Base-by-base conservation (phyloP, 1,139 yeast species). In the Geotrichum candidum region DNA sequence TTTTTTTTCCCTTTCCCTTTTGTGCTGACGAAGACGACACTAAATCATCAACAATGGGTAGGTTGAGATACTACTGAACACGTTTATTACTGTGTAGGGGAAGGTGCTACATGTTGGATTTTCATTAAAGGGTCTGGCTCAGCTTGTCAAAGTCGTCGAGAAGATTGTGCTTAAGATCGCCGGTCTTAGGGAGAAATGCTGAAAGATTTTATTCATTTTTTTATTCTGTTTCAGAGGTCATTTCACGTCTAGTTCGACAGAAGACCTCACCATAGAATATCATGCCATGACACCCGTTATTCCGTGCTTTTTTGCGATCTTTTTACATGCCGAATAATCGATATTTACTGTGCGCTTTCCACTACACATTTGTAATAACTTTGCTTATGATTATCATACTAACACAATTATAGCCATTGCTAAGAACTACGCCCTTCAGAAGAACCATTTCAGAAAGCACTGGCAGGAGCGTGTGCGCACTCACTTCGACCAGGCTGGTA, bases 381-480 rank as follows among this genome's bases (percentile, higher is more conserved):
- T 15, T 33, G 38, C 38, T 33, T 9, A 1, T 35, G 3, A 27
- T 9, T 35, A 35, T 11, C n/a, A 35, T 35, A 35, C 41, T 35
- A 35, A 35, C 41, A 4, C n/a, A 35, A 11, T 45, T 51, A 65
- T 82, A 94, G 98, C 98, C 83, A 90, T 94, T 85, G 82, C 94
- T 77, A 91, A 94, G 92, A 94, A 94, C 84, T 84, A 88, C 78
- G 78, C 80, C 73, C 74, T 77, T 73, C 76, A 74, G 72, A 73
- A 82, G 78, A 80, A 80, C 96, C 97, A 87, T 84, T 92, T 85
- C 91, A 71, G 79, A 70, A 94, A 94, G 90, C 94, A 91, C 96
- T 94, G 99, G 99, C 98, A 94, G 85, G 96, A 90, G 83, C 90
- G 99, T 80, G 99, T 94, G 86, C 90, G 85, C 82, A 96, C 90